Base-by-base conservation (phyloP, 1,284 basidiomycete genomes). In the Tilletia horrida region DNA sequence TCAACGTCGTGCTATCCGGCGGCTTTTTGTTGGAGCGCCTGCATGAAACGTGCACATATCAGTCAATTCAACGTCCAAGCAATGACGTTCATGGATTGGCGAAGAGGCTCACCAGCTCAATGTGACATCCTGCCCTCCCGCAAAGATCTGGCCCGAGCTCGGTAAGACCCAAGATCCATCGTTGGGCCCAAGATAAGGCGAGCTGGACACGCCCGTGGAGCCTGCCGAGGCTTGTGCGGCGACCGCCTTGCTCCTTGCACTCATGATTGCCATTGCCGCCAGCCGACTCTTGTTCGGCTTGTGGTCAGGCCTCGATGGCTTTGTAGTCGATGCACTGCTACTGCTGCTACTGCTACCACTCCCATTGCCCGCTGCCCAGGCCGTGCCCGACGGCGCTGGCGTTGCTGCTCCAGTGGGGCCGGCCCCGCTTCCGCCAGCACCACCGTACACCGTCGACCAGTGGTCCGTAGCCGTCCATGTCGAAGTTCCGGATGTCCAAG, bases 401-500 rank as follows among this genome's bases (percentile, higher is more conserved):
- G 50, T 52, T 14, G 50, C 23, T 25, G 23, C 50, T 7, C 1
- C 50, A 4, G 50, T 27, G 50, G 50, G 50, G 23, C 23, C 23
- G 21, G 23, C 50, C 50, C 23, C n/a, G 27, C 23, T 21, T 23
- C n/a, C 50, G 8, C 21, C 50, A 52, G 35, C 35, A 40, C 27
- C 27, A 27, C 50, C 50, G 23, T 52, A 52, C 23, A 52, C 50
- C 13, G 50, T 52, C 50, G 50, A 52, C 50, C 50, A 52, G 50
- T 52, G 50, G 27, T 52, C 50, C 11, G 50, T 52, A 13, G 50
- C 50, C 14, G 50, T 52, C 50, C 50, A 52, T 52, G 50, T 52
- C 21, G 50, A 52, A 27, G 50, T 14, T 3, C 50, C 50, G n/a
- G 50, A 21, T 25, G 50, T 52, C 50, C 50, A 52, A 7, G 50